Conservation (phyloP, 805 yeast genomes). For the Wickerhamiella spandovensis region DNA sequence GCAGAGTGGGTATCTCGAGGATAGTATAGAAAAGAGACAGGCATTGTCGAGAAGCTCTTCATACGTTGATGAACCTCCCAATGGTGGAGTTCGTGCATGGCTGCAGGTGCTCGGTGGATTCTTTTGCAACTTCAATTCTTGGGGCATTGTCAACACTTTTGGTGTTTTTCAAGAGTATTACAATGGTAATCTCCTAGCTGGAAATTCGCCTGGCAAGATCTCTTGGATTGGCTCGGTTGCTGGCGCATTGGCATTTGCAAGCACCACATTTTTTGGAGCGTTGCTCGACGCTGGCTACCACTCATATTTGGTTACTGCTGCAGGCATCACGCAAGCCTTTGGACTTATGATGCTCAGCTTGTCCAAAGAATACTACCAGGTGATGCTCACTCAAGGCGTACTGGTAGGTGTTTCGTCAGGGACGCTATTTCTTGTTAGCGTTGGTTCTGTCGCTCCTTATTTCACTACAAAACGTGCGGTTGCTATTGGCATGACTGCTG, state of each 20-base stretch:
- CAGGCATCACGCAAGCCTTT: constrained; percentile 16
- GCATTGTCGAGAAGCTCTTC: neutral
- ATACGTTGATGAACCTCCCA: constrained; percentile 12
- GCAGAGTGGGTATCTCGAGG: no score
- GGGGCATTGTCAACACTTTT: constrained; percentile 18
- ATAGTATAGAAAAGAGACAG: neutral
- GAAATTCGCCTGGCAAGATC: constrained; percentile 11
- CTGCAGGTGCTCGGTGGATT: constrained; percentile 18
- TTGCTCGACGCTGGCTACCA: constrained; percentile 21
- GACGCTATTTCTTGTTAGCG: constrained; percentile 31
- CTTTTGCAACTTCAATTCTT: constrained; percentile 15
- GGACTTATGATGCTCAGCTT: constrained; percentile 23
- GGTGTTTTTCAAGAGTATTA: constrained; percentile 20
- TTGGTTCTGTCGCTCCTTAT: constrained; percentile 35
- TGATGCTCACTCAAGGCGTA: constrained; percentile 39
- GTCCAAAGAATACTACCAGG: constrained; percentile 34
- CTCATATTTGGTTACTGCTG: constrained; percentile 15
- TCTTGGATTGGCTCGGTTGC: constrained; percentile 17
- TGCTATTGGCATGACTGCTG: constrained; percentile 34
- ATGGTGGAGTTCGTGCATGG: constrained; percentile 19
- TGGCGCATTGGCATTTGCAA: constrained; percentile 11
- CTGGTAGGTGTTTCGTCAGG: constrained; percentile 34
- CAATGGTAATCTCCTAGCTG: constrained; percentile 3
- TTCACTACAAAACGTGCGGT: constrained; percentile 31
- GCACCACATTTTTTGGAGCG: constrained; percentile 21